Conservation (phyloP, 2,329 filamentous ascomycete genomes). For the Davidsoniella eucalypti region DNA sequence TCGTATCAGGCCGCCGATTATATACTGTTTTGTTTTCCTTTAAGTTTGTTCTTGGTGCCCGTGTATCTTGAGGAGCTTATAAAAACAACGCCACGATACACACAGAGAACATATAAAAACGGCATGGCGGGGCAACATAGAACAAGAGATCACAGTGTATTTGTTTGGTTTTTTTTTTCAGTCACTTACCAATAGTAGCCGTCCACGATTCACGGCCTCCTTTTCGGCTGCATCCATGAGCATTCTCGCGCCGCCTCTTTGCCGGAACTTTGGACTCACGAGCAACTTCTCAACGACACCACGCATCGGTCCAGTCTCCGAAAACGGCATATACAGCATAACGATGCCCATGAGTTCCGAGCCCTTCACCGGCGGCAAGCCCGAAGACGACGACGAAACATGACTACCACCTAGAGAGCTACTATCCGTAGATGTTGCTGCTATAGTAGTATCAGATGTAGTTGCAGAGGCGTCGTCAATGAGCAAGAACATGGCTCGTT, state of each 20-base stretch:
- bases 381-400: slow-evolving; percentile 15
- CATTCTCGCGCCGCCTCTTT: slow-evolving; percentile 32
- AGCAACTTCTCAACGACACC: slow-evolving; percentile 41
- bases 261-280: slow-evolving; percentile 33
- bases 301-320: slow-evolving; percentile 40
- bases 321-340: slow-evolving; percentile 33
- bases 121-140: background rate
- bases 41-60: no score
- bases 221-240: slow-evolving; percentile 39
- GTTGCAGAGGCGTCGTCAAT: slow-evolving; percentile 20
- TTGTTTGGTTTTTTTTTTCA: background rate
- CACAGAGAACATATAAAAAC: background rate
- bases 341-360: slow-evolving; percentile 37
- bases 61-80: no score
- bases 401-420: no score
- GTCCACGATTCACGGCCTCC: slow-evolving; percentile 32
- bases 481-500: slow-evolving; percentile 36
- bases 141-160: background rate
- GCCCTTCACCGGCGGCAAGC: slow-evolving; percentile 20
- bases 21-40: no score
- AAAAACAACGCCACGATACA: background rate
- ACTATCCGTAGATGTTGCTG: no score
- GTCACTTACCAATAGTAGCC: slow-evolving; percentile 34
- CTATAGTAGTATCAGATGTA: background rate
- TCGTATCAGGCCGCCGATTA: no score